phyloP scores from a whole-genome alignment of 768 basidiomycete genomes.

The Russula olivacea region DNA sequence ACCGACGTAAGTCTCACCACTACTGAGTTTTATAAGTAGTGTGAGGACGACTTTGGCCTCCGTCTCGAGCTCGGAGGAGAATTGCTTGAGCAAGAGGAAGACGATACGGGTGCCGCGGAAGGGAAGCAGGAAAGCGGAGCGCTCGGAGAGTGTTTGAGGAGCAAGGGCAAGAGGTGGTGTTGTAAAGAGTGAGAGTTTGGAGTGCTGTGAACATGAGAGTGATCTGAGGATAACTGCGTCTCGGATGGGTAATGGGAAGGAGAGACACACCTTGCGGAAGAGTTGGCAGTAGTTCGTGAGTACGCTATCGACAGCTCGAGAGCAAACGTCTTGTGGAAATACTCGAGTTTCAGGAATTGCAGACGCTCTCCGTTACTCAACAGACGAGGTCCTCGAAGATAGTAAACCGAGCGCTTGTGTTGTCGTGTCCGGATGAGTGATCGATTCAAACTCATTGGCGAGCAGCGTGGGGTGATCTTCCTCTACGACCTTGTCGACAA shows the following conservation, averaged over 20 bases:
- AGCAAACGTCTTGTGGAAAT: conserved; percentile 87
- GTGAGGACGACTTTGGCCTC: background rate
- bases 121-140: too few relatives aligned
- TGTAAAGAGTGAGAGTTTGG: too few relatives aligned
- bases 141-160: too few relatives aligned
- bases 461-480: conserved; percentile 42
- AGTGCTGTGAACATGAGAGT: too few relatives aligned
- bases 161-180: too few relatives aligned
- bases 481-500: conserved; percentile 87
- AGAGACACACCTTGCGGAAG: conserved; percentile 62
- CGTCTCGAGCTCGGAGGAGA: too few relatives aligned
- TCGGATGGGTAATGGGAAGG: too few relatives aligned
- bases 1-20: too few relatives aligned
- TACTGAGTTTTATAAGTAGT: too few relatives aligned
- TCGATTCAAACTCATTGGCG: conserved; percentile 34
- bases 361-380: conserved; percentile 64
- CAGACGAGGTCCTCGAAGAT: conserved; percentile 82
- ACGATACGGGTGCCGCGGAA: too few relatives aligned
- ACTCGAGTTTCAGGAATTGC: conserved; percentile 69
- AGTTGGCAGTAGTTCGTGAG: conserved; percentile 85
- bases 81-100: too few relatives aligned
- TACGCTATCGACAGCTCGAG: conserved; percentile 72
- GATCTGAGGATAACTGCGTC: too few relatives aligned
- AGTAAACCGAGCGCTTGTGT: conserved; percentile 61
- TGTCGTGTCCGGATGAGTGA: conserved; percentile 62